Percentiles rank a stretch among this genome's conserved stretches.
phyloP scores from a whole-genome alignment of 2,329 filamentous ascomycete species.

The Verruconis gallopava region DNA sequence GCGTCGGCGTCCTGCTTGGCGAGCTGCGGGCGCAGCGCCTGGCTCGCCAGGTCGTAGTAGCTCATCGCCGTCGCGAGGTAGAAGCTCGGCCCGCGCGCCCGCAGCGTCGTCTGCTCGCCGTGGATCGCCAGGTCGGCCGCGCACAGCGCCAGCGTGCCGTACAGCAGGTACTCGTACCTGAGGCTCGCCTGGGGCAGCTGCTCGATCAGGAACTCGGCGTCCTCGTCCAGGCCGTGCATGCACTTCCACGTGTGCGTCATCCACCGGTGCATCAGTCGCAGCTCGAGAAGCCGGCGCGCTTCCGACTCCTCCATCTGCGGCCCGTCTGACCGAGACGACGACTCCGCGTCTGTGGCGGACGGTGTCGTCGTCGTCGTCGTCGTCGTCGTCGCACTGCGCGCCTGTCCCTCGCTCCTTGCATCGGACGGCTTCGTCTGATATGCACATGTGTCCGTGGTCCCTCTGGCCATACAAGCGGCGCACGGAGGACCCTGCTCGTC shows the following conservation, averaged over 20 bases:
- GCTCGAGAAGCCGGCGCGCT: conserved; percentile 23
- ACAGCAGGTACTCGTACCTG: conserved; percentile 3
- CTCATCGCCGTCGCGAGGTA: conserved; percentile 23
- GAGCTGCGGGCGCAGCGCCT: conserved; percentile 20
- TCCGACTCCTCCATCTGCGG: neutral
- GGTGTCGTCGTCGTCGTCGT: neutral
- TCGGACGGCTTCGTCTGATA: conserved; percentile 3
- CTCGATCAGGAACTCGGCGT: conserved; percentile 22
- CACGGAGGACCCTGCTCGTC: conserved; percentile 27
- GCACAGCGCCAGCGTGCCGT: conserved; percentile 4
- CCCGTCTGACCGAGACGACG: neutral
- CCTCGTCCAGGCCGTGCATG: conserved; percentile 27
- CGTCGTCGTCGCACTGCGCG: too few relatives aligned
- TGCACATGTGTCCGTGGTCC: conserved; percentile 6
- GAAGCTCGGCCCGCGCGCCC: conserved; percentile 12
- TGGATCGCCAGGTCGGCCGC: conserved; percentile 22
- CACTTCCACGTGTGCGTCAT: conserved; percentile 32
- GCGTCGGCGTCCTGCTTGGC: conserved; percentile 19
- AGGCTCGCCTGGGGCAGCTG: neutral
- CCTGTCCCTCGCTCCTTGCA: too few relatives aligned
- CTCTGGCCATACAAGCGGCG: conserved; percentile 21
- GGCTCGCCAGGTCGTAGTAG: conserved; percentile 23
- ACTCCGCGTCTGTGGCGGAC: neutral
- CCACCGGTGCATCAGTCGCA: conserved; percentile 42
- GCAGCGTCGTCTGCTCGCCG: neutral